A percentile compares a stretch with the other conserved stretches of the same genome.
phyloP scores from a whole-genome alignment of 306 rosid species.

The Prosopis cineraria region DNA sequence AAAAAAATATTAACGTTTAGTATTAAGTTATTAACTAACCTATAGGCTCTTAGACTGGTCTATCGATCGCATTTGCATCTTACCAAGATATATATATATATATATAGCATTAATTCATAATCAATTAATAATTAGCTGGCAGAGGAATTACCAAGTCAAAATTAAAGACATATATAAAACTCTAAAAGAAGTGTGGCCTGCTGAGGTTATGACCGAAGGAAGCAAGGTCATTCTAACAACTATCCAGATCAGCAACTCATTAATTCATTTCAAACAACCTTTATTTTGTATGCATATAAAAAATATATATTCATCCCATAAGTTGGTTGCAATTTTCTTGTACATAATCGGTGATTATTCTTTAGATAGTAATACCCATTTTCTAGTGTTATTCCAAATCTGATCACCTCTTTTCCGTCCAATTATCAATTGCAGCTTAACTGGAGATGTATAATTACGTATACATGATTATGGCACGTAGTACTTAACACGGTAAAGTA shows the following conservation, averaged over 20 bases:
- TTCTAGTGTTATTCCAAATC: not conserved
- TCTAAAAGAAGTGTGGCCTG: not conserved
- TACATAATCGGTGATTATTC: not conserved
- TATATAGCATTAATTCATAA: not conserved
- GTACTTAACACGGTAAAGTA: not conserved
- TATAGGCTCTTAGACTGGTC: not conserved
- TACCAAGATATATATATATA: no score
- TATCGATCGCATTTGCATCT: not conserved
- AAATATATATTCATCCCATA: not conserved
- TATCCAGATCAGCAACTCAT: not conserved
- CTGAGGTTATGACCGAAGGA: not conserved
- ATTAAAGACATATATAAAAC: not conserved
- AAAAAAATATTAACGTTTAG: no score
- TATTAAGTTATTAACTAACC: not conserved
- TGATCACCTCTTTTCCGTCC: not conserved
- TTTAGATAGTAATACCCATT: not conserved
- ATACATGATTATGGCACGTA: not conserved
- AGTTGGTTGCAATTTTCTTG: not conserved
- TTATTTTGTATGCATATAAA: no score
- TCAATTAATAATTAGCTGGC: not conserved
- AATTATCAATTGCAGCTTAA: not conserved
- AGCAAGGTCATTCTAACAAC: not conserved
- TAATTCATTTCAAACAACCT: not conserved
- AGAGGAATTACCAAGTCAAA: conserved; percentile 2
- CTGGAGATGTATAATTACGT: not conserved